These are phyloP conservation scores for Alternaria sp. DNA, from an alignment of 2,329 filamentous ascomycete species.

Conservation along the genomic window DNA sequence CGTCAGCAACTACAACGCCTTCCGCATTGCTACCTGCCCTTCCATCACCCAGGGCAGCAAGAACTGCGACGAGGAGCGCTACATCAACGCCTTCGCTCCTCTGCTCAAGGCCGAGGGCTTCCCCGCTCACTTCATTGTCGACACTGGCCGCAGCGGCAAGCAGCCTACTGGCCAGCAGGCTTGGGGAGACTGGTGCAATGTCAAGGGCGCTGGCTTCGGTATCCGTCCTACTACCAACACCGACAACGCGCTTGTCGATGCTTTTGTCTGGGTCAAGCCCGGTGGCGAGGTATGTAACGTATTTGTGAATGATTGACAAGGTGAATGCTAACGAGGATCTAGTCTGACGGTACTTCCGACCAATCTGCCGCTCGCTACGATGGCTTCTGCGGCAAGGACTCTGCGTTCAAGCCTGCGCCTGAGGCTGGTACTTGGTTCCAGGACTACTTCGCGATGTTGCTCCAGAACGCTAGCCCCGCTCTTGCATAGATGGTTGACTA, in stretches of 20 bases:
- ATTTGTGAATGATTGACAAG: background rate
- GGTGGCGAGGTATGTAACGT: conserved; percentile 55
- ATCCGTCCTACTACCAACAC: conserved; percentile 68
- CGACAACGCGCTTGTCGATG: conserved; percentile 64
- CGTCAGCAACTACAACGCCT: conserved; percentile 66
- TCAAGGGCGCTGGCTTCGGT: conserved; percentile 68
- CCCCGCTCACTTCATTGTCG: conserved; percentile 62
- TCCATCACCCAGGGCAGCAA: conserved; percentile 54
- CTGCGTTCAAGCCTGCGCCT: conserved; percentile 68
- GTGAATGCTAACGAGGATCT: background rate
- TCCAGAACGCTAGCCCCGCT: conserved; percentile 45
- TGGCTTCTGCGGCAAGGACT: conserved; percentile 60
- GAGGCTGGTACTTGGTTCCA: conserved; percentile 74
- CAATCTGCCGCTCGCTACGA: conserved; percentile 59
- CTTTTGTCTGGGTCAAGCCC: conserved; percentile 75
- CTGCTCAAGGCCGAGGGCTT: conserved; percentile 56
- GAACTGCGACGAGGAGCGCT: conserved; percentile 62
- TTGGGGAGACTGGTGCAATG: conserved; percentile 75
- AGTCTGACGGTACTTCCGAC: conserved; percentile 55
- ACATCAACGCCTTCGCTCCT: conserved; percentile 59
- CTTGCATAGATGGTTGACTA: conserved; percentile 16
- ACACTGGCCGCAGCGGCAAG: conserved; percentile 65
- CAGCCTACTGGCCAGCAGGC: conserved; percentile 62
- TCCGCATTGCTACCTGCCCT: conserved; percentile 54
- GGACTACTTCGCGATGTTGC: conserved; percentile 49